phyloP scores from a whole-genome alignment of 2,329 filamentous ascomycete genomes.

The Ascomycota sp. region DNA sequence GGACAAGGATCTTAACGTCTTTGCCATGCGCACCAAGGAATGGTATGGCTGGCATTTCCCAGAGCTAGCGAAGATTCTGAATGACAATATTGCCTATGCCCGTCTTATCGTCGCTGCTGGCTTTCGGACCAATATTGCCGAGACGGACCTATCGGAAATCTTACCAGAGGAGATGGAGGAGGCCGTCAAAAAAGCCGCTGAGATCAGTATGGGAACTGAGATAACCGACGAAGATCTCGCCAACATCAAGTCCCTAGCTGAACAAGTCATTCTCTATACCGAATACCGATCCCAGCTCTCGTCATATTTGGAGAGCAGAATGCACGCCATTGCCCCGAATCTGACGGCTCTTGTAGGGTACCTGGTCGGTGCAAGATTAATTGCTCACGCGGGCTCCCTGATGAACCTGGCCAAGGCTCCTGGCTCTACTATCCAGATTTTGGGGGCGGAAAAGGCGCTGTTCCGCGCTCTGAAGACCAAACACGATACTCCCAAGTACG shows the following conservation, averaged over 20 bases:
- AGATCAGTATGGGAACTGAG: conserved; percentile 97
- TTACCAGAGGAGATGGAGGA: conserved; percentile 88
- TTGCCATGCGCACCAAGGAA: conserved; percentile 97
- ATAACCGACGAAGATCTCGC: conserved; percentile 82
- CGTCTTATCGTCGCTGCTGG: conserved; percentile 77
- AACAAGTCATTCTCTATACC: conserved; percentile 82
- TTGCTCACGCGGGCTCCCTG: conserved; percentile 84
- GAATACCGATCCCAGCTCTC: conserved; percentile 79
- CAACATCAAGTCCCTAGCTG: conserved; percentile 78
- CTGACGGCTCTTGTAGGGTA: conserved; percentile 83
- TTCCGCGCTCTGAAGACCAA: conserved; percentile 98
- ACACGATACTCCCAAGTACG: conserved; percentile 97
- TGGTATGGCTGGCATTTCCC: conserved; percentile 99
- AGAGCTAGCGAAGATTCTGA: conserved; percentile 89
- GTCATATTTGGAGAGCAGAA: conserved; percentile 75
- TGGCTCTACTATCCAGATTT: conserved; percentile 89
- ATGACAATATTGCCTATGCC: conserved; percentile 90
- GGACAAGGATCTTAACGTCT: conserved; percentile 97
- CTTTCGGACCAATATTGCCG: conserved; percentile 61
- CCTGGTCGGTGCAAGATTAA: conserved; percentile 81
- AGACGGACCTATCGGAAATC: conserved; percentile 67
- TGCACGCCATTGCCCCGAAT: conserved; percentile 94
- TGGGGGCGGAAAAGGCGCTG: conserved; percentile 94
- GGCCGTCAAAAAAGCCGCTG: conserved; percentile 80
- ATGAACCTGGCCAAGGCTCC: conserved; percentile 90